A percentile compares a stretch with the other conserved stretches of the same genome.
phyloP scores from a whole-genome alignment of 257 asterid genomes.

The Solanum sitiens region DNA sequence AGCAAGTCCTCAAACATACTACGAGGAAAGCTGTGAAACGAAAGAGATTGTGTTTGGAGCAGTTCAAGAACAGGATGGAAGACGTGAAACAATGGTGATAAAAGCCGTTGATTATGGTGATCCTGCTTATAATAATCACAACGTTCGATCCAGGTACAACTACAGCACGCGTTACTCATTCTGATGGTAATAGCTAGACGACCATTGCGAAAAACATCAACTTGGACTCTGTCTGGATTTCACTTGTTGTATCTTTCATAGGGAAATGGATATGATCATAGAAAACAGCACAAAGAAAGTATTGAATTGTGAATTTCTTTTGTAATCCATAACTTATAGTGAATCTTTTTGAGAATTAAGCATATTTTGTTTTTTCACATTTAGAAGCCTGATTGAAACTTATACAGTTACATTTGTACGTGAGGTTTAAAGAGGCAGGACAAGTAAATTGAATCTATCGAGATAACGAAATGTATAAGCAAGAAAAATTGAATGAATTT shows the following conservation, averaged over 20 bases:
- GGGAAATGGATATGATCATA: neutral
- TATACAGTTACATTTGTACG: no score
- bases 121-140: constrained; percentile 30
- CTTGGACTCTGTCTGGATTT: neutral
- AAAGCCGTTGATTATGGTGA: constrained; percentile 73
- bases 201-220: neutral
- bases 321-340: neutral
- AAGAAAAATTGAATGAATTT: no score
- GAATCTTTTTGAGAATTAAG: neutral
- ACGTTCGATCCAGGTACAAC: constrained; percentile 64
- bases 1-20: constrained; percentile 46
- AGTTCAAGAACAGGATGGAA: constrained; percentile 74
- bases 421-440: no score
- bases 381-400: neutral
- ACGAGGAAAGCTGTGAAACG: constrained; percentile 48
- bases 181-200: neutral
- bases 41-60: constrained; percentile 95
- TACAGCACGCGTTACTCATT: constrained; percentile 52
- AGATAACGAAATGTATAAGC: no score
- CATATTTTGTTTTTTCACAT: neutral
- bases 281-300: neutral
- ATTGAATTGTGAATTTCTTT: neutral
- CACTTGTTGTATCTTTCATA: neutral
- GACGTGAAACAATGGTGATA: constrained; percentile 72
- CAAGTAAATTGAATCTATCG: no score